Percentiles rank a stretch among this genome's conserved stretches.
Evolutionary conservation across 495 filamentous ascomycete species (phyloP).

Genomic region (Sporormia fimetaria): DNA sequence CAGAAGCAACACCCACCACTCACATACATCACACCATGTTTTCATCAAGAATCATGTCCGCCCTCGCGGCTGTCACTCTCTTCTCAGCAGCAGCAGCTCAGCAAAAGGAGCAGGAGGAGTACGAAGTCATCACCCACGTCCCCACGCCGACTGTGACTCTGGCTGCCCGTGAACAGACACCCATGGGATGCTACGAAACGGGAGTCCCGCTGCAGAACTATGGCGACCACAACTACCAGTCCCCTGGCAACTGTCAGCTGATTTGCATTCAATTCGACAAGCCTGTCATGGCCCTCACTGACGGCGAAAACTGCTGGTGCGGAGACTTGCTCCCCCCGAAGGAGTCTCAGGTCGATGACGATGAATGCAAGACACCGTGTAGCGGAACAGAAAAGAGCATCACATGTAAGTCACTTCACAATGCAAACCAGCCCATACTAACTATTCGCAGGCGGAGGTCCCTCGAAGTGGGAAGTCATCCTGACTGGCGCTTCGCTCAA

Average conservation of each 20-base stretch:
- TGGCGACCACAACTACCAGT: slow-evolving; percentile 31
- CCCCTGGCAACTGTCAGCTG: slow-evolving; percentile 33
- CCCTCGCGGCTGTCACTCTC: slow-evolving; percentile 12
- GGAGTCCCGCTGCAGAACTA: slow-evolving; percentile 30
- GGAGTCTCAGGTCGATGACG: slow-evolving; percentile 36
- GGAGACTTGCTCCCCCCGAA: slow-evolving; percentile 47
- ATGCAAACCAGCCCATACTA: not conserved
- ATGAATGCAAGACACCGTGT: slow-evolving; percentile 46
- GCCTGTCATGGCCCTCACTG: slow-evolving; percentile 35
- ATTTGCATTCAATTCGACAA: slow-evolving; percentile 29
- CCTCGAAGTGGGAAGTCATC: slow-evolving; percentile 37
- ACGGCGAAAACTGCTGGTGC: slow-evolving; percentile 47
- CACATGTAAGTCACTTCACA: slow-evolving; percentile 44
- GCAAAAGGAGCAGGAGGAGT: not conserved
- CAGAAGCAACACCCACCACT: not conserved
- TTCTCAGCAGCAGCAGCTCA: slow-evolving; percentile 16
- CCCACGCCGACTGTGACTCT: slow-evolving; percentile 15
- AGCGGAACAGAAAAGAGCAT: slow-evolving; percentile 41
- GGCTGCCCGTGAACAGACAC: slow-evolving; percentile 15
- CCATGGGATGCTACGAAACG: slow-evolving; percentile 37
- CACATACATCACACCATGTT: slow-evolving; percentile 15
- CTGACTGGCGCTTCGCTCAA: slow-evolving; percentile 38
- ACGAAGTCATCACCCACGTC: slow-evolving; percentile 10
- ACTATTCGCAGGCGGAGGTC: slow-evolving; percentile 42
- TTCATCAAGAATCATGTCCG: slow-evolving; percentile 14